Evolutionary conservation across 257 asterid genomes (phyloP), one percentile per base, ranked within the genome.

Genomic region (Rubia yunnanensis): DNA sequence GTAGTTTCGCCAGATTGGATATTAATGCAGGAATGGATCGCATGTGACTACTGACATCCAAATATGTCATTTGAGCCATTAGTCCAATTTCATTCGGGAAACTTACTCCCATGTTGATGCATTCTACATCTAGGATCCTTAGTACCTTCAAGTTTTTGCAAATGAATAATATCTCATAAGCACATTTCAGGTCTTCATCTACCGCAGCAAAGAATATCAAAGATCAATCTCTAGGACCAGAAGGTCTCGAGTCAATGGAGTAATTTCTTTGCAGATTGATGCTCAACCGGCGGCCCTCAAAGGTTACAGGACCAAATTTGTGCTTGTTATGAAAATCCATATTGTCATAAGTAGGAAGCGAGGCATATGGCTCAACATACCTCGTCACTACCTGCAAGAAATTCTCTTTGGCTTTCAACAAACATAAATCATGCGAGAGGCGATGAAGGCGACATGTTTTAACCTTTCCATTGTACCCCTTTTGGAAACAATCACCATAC

Each of bases 361-460:
- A 64, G 20, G 44, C 58, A 27, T 64, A 46, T 17, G 68, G 58
- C 5, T 44, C 38, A 27, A 26, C 68, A 18, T 22, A 0, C 44
- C 41, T 64, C 7, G 68, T 64, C 5, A 64, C 41, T 10, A 44
- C 9, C 3, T 44, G 58, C 2, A 64, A 64, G 28, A 64, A 64
- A n/a, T 44, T 46, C 28, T 28, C 68, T 46, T 44, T 64, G 4
- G 58, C 68, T 28, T 64, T 64, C 30, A 17, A 64, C n/a, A 0
- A 38, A 64, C 68, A 64, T 7, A 64, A 64, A 44, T 64, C 68
- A 8, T 27, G 68, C 10, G 28, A 7, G 0, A 64, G 39, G 41
- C 41, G 57, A 27, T 64, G 68, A 44, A 64, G 57, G 55, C 67
- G 36, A 15, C 67, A 63, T 24, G 55, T 5, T 41, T 63, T 63